Percentiles rank a stretch among this genome's conserved stretches.
phyloP scores from a whole-genome alignment of 2,329 filamentous ascomycete genomes.

The Colletotrichum liaoningense region DNA sequence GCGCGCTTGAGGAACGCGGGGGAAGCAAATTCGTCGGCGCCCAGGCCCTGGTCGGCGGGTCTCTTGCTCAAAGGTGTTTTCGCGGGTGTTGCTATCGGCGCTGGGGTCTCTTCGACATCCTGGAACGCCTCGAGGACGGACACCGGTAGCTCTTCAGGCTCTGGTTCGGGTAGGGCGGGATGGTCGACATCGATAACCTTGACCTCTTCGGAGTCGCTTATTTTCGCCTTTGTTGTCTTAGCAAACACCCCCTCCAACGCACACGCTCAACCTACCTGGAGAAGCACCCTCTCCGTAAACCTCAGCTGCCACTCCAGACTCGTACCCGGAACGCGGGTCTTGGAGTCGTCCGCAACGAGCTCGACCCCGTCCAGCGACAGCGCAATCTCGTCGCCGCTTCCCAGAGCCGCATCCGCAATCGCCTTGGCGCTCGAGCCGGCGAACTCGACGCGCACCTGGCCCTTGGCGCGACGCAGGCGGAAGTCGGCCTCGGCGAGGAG shows the following conservation, averaged over 20 bases:
- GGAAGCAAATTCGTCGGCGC: conserved; percentile 73
- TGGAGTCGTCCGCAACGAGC: conserved; percentile 68
- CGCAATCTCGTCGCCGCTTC: conserved; percentile 81
- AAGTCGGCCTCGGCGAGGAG: conserved; percentile 88
- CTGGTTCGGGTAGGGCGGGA: conserved; percentile 39
- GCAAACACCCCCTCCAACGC: conserved; percentile 18
- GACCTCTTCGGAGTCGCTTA: conserved; percentile 58
- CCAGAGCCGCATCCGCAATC: conserved; percentile 74
- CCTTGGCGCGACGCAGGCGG: conserved; percentile 78
- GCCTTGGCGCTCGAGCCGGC: conserved; percentile 76
- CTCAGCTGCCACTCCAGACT: conserved; percentile 69
- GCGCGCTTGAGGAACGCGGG: conserved; percentile 83
- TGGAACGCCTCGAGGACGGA: conserved; percentile 35
- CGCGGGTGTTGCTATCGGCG: conserved; percentile 10
- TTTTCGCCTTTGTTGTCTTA: conserved; percentile 50
- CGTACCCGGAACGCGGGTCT: conserved; percentile 60
- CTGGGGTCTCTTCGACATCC: conserved; percentile 37
- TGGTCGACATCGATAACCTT: conserved; percentile 66
- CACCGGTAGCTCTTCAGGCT: conserved; percentile 31
- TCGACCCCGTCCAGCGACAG: conserved; percentile 76
- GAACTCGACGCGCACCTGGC: conserved; percentile 85
- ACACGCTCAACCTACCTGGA: conserved; percentile 51
- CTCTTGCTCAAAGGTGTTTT: conserved; percentile 42
- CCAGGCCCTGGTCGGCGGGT: conserved; percentile 47
- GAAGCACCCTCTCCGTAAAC: conserved; percentile 61